Base-by-base conservation (phyloP, 164 flowering plant genomes). In the Aristolochia contorta region DNA sequence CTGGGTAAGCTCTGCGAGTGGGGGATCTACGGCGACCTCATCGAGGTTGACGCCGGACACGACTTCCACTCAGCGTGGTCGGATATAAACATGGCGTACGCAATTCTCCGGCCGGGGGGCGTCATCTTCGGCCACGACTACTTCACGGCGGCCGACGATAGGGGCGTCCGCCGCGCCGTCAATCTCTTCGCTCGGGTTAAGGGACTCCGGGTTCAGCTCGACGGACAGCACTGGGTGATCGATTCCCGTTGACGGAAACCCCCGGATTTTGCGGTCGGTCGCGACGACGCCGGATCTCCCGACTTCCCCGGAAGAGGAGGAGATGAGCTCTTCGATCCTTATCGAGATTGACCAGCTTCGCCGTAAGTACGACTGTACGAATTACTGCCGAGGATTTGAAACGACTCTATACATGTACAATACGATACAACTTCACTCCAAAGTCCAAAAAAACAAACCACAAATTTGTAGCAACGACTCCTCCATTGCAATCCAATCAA, bases 61-160 rank as follows among this genome's bases (percentile, higher is more conserved):
- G 91, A 85, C 67, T 87, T 87, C 54, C 76, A 79, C 64, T 85
- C 95, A 24, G 86, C 91, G 0, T 87, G 95, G 95, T 64, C 82
- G 0, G 91, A 87, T 51, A 85, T 87, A 13, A 85, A 75, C 67
- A 74, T 72, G 69, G 95, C 87, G 12, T 75, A 77, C 45, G 71
- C 79, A 61, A 47, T 87, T 0, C 37, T 87, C 32, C 60, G 78
- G 52, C 84, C 95, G 9, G 95, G 91, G 12, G 91, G 95, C 9
- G 82, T 87, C 9, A 65, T 87, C 18, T 87, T 87, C 57, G 91
- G 91, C 21, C 91, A 87, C 57, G 95, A 87, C 53, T 85, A 85
- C 61, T 79, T 79, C 47, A 74, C 82, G 0, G 30, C 75, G 0
- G 82, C 74, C 0, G 87, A 84, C 55, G 74, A 82, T 13, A 64